Conservation (phyloP, 2,329 filamentous ascomycete genomes). For the Xylaria sp. region DNA sequence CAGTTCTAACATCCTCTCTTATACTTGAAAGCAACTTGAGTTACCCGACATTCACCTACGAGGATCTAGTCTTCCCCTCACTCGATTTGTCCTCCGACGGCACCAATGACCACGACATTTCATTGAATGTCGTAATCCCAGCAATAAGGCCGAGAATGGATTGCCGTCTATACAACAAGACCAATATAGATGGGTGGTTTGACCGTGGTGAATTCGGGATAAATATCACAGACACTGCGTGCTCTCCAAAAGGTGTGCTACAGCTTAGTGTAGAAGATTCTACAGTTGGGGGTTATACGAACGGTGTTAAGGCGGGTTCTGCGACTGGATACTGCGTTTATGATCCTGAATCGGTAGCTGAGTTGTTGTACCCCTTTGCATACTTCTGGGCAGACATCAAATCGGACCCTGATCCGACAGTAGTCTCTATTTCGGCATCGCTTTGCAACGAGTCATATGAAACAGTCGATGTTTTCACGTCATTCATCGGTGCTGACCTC, state of each 20-base stretch:
- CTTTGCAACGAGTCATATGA: slow-evolving; percentile 35
- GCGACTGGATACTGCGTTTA: neutral
- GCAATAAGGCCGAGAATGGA: slow-evolving; percentile 41
- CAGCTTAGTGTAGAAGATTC: neutral
- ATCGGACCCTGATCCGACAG: slow-evolving; percentile 40
- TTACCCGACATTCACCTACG: slow-evolving; percentile 54
- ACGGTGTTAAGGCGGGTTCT: neutral
- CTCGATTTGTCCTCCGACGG: neutral
- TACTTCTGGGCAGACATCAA: slow-evolving; percentile 32
- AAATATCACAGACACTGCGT: neutral
- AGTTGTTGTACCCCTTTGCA: neutral
- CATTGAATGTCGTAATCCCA: slow-evolving; percentile 13
- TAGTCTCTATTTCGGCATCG: slow-evolving; percentile 51
- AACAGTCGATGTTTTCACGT: neutral
- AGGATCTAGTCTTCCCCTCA: slow-evolving; percentile 45
- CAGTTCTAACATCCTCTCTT: slow-evolving; percentile 43
- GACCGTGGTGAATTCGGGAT: neutral
- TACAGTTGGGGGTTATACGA: neutral
- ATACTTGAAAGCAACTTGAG: slow-evolving; percentile 52
- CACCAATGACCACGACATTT: neutral
- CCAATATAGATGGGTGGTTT: slow-evolving; percentile 38
- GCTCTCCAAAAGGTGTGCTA: neutral
- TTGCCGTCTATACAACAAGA: slow-evolving; percentile 52
- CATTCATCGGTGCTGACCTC: slow-evolving; percentile 1
- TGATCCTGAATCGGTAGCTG: neutral